These are phyloP conservation scores for Anthostomella pinea DNA, from an alignment of 2,329 filamentous ascomycete species.

Conservation along the genomic window DNA sequence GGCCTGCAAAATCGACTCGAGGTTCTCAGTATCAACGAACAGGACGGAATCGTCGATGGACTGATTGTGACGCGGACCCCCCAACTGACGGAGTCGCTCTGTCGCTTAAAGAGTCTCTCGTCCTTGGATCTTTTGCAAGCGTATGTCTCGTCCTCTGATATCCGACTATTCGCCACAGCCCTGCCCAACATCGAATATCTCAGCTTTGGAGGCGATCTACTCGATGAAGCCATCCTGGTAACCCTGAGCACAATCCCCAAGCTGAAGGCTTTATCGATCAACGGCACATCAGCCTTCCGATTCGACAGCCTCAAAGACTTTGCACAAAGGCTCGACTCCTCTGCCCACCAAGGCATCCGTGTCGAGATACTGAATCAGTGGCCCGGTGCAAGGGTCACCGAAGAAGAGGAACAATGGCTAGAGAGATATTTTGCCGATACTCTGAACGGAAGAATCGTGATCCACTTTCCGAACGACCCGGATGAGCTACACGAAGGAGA, in stretches of 20 bases:
- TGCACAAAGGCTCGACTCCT: constrained; percentile 34
- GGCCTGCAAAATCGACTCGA: constrained; percentile 23
- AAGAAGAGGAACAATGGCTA: constrained; percentile 26
- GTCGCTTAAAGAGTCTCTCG: constrained; percentile 47
- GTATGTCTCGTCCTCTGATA: constrained; percentile 47
- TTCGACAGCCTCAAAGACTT: constrained; percentile 45
- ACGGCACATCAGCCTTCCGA: constrained; percentile 54
- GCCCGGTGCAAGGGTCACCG: constrained; percentile 25
- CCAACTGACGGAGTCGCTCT: constrained; percentile 40
- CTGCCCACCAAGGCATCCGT: constrained; percentile 28
- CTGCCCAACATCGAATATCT: constrained; percentile 53
- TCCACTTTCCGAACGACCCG: constrained; percentile 32
- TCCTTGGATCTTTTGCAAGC: constrained; percentile 52
- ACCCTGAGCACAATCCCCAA: constrained; percentile 36
- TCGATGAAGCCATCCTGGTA: constrained; percentile 45
- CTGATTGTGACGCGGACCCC: constrained; percentile 38
- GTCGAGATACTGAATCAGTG: constrained; percentile 35
- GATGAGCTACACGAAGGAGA: constrained; percentile 37
- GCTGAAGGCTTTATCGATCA: constrained; percentile 52
- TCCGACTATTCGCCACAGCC: constrained; percentile 43
- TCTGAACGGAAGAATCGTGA: constrained; percentile 33
- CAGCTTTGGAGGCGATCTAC: constrained; percentile 52
- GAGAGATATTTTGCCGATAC: constrained; percentile 19
- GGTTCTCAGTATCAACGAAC: constrained; percentile 23
- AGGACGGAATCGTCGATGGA: constrained; percentile 44